These are phyloP conservation scores for Alternaria atra DNA, from an alignment of 2,329 filamentous ascomycete species.

Conservation along the genomic window DNA sequence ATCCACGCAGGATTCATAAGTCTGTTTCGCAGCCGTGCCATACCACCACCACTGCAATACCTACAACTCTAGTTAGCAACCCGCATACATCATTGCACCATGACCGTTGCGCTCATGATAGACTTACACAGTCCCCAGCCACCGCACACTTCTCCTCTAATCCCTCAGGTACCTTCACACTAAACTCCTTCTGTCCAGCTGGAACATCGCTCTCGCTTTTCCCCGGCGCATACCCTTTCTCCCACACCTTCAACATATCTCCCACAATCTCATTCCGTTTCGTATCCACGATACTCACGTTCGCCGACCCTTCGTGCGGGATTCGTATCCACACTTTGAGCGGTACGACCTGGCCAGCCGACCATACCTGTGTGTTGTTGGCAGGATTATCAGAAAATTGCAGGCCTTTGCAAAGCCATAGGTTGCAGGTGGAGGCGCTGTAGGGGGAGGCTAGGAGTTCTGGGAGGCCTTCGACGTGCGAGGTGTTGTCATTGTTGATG, in stretches of 20 bases:
- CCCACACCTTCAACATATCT: slow-evolving; percentile 32
- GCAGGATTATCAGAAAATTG: slow-evolving; percentile 65
- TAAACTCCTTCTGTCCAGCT: slow-evolving; percentile 58
- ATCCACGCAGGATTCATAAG: slow-evolving; percentile 69
- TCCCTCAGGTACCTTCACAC: slow-evolving; percentile 61
- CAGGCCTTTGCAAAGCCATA: slow-evolving; percentile 66
- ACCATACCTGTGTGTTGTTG: slow-evolving; percentile 60
- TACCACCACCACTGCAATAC: slow-evolving; percentile 71
- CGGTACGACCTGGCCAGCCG: slow-evolving; percentile 55
- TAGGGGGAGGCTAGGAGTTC: slow-evolving; percentile 51
- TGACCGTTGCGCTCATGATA: background rate
- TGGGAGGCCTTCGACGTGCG: slow-evolving; percentile 54
- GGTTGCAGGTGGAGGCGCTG: slow-evolving; percentile 58
- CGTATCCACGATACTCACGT: slow-evolving; percentile 68
- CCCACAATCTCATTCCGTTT: slow-evolving; percentile 63
- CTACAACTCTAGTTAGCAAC: slow-evolving; percentile 5
- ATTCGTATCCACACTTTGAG: slow-evolving; percentile 59
- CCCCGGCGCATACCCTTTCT: slow-evolving; percentile 43
- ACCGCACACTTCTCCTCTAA: slow-evolving; percentile 55
- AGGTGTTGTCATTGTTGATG: slow-evolving; percentile 57
- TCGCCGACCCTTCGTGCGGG: slow-evolving; percentile 64
- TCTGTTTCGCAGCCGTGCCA: slow-evolving; percentile 63
- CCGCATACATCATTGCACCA: background rate
- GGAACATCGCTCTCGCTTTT: slow-evolving; percentile 43
- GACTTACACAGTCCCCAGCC: slow-evolving; percentile 56